Conservation (phyloP, 2,329 filamentous ascomycete species). For the Penicillium vulpinum region DNA sequence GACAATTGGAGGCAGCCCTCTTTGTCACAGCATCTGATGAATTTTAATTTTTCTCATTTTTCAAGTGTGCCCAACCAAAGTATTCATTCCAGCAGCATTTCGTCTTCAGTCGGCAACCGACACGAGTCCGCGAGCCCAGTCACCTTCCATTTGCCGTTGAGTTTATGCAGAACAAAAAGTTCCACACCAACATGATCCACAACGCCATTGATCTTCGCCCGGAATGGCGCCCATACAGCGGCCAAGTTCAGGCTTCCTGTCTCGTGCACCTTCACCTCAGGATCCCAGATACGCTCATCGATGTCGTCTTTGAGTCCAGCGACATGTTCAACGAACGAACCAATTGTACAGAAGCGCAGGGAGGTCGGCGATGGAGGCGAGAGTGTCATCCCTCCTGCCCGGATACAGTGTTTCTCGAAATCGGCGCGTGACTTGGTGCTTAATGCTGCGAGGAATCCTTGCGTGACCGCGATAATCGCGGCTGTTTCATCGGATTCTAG, state of each 20-base stretch:
- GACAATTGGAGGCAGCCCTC: conserved; percentile 9
- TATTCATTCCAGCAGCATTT: conserved; percentile 20
- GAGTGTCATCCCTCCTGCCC: conserved; percentile 37
- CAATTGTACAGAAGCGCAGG: conserved; percentile 39
- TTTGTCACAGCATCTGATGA: conserved; percentile 1
- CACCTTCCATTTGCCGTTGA: conserved; percentile 37
- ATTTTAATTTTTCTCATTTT: conserved; percentile 11
- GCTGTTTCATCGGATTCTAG: conserved; percentile 16
- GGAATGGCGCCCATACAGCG: conserved; percentile 38
- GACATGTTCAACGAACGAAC: conserved; percentile 37
- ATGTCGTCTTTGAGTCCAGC: conserved; percentile 32
- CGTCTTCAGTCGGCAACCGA: conserved; percentile 32
- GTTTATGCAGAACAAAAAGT: conserved; percentile 36
- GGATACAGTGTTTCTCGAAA: conserved; percentile 37
- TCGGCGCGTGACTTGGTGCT: conserved; percentile 32
- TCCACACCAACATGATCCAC: conserved; percentile 41
- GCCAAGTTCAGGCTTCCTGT: conserved; percentile 27
- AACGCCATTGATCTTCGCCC: conserved; percentile 36
- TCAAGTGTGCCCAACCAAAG: neutral
- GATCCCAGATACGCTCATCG: conserved; percentile 38
- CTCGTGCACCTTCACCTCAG: conserved; percentile 35
- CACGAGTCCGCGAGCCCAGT: conserved; percentile 40
- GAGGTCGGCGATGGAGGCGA: conserved; percentile 31
- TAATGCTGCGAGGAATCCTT: conserved; percentile 34
- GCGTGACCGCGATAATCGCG: conserved; percentile 30